A percentile compares a stretch with the other conserved stretches of the same genome.
Conservation (phyloP, 2,329 filamentous ascomycete species). For the Penicillium concentricum region DNA sequence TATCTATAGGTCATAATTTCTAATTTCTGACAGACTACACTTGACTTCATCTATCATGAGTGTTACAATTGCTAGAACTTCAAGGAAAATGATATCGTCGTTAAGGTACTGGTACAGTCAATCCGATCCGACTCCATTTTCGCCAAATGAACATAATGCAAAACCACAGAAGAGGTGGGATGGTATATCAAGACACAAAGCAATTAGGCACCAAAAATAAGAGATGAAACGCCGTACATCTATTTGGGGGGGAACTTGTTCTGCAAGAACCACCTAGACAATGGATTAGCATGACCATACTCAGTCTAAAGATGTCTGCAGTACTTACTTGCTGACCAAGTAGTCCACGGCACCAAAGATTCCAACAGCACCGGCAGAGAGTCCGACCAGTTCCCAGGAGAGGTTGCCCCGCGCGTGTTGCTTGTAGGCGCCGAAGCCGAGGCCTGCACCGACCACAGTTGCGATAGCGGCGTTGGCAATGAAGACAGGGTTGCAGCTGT, state of each 20-base stretch:
- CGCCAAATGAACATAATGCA: constrained; percentile 17
- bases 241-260: constrained; percentile 53
- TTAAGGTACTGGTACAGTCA: constrained; percentile 14
- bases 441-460: constrained; percentile 40
- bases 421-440: constrained; percentile 50
- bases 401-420: constrained; percentile 48
- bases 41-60: background rate
- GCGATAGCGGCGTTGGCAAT: constrained; percentile 47
- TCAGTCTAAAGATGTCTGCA: background rate
- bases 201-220: constrained; percentile 3
- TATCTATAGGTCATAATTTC: background rate
- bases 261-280: constrained; percentile 48
- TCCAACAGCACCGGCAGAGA: constrained; percentile 45
- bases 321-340: constrained; percentile 50
- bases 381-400: constrained; percentile 47
- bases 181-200: constrained; percentile 25
- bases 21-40: background rate
- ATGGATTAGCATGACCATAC: constrained; percentile 11
- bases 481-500: constrained; percentile 49
- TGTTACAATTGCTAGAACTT: background rate
- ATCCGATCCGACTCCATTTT: constrained; percentile 13
- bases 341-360: constrained; percentile 48
- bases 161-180: constrained; percentile 23
- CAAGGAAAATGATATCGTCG: constrained; percentile 15
- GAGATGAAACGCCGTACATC: constrained; percentile 2